phyloP scores from a whole-genome alignment of 257 asterid species.

The Phtheirospermum japonicum region DNA sequence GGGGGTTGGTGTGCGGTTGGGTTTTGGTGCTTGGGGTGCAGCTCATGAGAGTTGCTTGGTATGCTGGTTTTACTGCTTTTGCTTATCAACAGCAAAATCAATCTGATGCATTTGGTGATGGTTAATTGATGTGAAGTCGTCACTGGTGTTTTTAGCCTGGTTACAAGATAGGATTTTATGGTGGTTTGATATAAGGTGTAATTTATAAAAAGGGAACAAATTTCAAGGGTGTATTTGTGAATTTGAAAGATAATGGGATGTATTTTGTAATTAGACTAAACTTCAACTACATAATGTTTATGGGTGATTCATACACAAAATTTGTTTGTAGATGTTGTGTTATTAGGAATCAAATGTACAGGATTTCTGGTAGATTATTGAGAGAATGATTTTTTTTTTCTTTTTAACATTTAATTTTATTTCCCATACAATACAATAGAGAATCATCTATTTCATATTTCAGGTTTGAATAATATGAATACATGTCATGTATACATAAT shows the following conservation, averaged over 20 bases:
- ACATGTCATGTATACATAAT: too few species aligned
- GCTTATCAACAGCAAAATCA: slow-evolving; percentile 29
- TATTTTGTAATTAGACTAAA: not conserved
- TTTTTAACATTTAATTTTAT: too few species aligned
- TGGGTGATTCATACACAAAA: not conserved
- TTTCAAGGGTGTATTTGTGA: not conserved
- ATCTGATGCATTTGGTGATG: slow-evolving; percentile 27
- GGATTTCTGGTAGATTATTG: too few species aligned
- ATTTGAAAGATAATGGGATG: not conserved
- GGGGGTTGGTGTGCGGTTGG: slow-evolving; percentile 92
- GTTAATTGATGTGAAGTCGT: slow-evolving; percentile 14
- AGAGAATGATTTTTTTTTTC: too few species aligned
- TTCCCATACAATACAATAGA: too few species aligned
- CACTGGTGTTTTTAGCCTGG: too few species aligned
- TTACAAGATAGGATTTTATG: too few species aligned
- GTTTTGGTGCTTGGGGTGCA: slow-evolving; percentile 92
- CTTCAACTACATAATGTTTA: not conserved
- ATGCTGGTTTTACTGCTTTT: slow-evolving; percentile 71
- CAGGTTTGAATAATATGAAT: too few species aligned
- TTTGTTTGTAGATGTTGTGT: too few species aligned
- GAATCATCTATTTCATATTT: too few species aligned
- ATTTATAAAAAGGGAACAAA: not conserved
- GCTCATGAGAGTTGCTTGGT: slow-evolving; percentile 98
- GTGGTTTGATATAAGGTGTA: too few species aligned
- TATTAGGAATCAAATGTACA: too few species aligned